These are phyloP conservation scores for Pterulicium gracile DNA, from an alignment of 1,284 basidiomycete genomes.

Conservation along the genomic window DNA sequence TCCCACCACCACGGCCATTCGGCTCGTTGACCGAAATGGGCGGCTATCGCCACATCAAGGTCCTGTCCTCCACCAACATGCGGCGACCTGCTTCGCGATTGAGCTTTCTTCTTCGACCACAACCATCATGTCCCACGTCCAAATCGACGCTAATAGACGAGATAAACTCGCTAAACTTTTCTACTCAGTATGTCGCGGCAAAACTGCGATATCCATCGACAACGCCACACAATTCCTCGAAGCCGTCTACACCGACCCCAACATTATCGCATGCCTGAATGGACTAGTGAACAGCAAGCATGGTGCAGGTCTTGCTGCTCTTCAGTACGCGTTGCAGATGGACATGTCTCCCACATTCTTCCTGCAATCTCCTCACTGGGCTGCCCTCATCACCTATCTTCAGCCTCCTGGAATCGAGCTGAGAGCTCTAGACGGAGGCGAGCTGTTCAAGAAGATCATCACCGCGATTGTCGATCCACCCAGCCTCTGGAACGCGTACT, in stretches of 20 bases:
- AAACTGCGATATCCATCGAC: constrained; percentile 11
- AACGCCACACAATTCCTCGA: constrained; percentile 30
- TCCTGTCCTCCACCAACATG: too few species aligned
- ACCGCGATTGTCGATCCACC: constrained; percentile 37
- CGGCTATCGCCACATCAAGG: too few species aligned
- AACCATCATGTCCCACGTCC: too few species aligned
- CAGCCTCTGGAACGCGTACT: constrained; percentile 39
- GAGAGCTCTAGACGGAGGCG: constrained; percentile 21
- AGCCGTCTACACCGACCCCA: constrained; percentile 30
- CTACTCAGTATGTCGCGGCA: constrained; percentile 14
- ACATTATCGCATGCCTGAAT: constrained; percentile 27
- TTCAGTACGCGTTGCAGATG: constrained; percentile 34
- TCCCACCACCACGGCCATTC: too few species aligned
- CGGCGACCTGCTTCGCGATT: too few species aligned
- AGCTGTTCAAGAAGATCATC: constrained; percentile 30
- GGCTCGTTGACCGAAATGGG: too few species aligned
- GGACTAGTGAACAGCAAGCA: constrained; percentile 26
- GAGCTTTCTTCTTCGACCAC: background rate
- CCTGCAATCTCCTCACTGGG: constrained; percentile 25
- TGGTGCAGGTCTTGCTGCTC: constrained; percentile 25
- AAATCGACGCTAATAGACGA: background rate
- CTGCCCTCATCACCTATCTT: constrained; percentile 30
- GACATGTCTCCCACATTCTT: constrained; percentile 30
- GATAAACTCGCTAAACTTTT: constrained; percentile 16
- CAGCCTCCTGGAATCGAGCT: constrained; percentile 22